Conservation (phyloP, 345 rosid genomes). For the Adansonia digitata region DNA sequence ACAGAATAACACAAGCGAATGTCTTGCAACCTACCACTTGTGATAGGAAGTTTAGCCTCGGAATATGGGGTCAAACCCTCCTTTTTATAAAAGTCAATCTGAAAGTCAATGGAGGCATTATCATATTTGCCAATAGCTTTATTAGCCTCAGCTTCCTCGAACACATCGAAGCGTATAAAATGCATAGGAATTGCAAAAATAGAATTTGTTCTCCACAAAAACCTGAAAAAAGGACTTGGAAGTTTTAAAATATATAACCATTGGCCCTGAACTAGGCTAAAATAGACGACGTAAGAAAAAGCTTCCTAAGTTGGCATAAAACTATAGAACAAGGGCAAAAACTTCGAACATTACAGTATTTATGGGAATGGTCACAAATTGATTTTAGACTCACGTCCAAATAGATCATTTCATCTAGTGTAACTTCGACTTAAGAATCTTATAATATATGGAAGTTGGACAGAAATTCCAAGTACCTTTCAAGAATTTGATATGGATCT, state of each 20-base stretch:
- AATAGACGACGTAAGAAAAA: not conserved
- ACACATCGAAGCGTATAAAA: slow-evolving; percentile 82
- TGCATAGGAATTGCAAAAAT: slow-evolving; percentile 92
- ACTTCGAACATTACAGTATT: not conserved
- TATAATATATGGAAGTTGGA: not conserved
- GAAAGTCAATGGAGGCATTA: slow-evolving; percentile 85
- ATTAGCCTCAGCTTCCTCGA: slow-evolving; percentile 93
- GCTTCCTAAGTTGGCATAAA: not conserved
- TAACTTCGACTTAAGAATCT: not conserved
- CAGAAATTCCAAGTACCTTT: slow-evolving; percentile 45
- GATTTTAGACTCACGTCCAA: not conserved
- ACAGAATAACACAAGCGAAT: not conserved
- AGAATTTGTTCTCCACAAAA: slow-evolving; percentile 89
- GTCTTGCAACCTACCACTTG: slow-evolving; percentile 58
- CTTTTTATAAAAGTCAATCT: slow-evolving; percentile 74
- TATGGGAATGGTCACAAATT: not conserved
- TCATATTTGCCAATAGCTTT: slow-evolving; percentile 97
- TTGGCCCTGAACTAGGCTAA: not conserved
- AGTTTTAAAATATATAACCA: not conserved
- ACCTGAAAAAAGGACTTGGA: slow-evolving; percentile 40
- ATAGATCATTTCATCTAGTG: not conserved
- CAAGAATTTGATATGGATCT: slow-evolving; percentile 96
- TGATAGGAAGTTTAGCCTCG: slow-evolving; percentile 83
- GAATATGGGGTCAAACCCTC: slow-evolving; percentile 92
- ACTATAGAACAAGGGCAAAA: not conserved